phyloP scores from a whole-genome alignment of 495 filamentous ascomycete species.

The Sporormia fimetaria region DNA sequence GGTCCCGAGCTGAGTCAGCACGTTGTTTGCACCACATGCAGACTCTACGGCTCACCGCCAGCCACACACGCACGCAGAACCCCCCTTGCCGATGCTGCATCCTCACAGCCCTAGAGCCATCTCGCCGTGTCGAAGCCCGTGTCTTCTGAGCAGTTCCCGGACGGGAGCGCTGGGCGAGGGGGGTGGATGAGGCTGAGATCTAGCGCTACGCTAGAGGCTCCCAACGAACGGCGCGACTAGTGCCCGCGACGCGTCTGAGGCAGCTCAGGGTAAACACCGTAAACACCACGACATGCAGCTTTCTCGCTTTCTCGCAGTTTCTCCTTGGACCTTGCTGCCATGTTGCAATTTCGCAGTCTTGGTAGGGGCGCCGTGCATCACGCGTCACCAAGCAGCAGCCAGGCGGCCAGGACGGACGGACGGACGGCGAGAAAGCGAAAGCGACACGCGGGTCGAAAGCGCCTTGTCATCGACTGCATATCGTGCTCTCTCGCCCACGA shows the following conservation, averaged over 20 bases:
- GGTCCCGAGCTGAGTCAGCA: background rate
- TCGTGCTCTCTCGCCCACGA: too few relatives aligned
- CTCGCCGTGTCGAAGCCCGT: background rate
- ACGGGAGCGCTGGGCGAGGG: background rate
- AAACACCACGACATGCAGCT: background rate
- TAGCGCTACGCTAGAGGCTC: conserved; percentile 8
- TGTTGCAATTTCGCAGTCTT: background rate
- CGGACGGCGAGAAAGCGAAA: too few relatives aligned
- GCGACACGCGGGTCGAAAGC: too few relatives aligned
- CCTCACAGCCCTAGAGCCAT: background rate
- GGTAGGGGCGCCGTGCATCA: conserved; percentile 4
- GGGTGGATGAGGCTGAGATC: conserved; percentile 13
- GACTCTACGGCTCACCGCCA: too few relatives aligned
- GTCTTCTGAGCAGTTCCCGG: too few relatives aligned
- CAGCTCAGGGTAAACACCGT: background rate
- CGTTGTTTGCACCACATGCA: too few relatives aligned
- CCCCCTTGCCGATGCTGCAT: too few relatives aligned
- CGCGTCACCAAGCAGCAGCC: too few relatives aligned
- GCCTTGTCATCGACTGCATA: too few relatives aligned
- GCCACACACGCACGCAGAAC: too few relatives aligned
- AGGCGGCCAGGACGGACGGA: too few relatives aligned
- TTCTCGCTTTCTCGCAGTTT: background rate
- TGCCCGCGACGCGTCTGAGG: background rate
- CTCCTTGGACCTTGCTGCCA: background rate
- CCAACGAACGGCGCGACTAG: background rate